Conservation (phyloP, 2,329 filamentous ascomycete genomes). For the Clarireedia sp. region DNA sequence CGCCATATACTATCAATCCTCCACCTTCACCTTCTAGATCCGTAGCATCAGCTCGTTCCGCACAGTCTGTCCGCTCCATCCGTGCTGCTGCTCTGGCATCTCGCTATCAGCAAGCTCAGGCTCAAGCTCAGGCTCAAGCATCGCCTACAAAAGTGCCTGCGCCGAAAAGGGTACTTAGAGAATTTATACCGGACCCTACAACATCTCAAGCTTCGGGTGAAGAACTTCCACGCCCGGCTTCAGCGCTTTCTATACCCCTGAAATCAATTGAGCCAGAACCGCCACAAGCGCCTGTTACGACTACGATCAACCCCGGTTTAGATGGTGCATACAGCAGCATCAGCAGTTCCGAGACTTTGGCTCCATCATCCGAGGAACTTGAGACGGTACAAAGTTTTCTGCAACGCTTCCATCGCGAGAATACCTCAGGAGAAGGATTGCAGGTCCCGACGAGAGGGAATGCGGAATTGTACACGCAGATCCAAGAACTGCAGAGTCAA, state of each 20-base stretch:
- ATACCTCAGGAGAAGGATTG: no score
- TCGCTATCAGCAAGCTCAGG: constrained; percentile 1
- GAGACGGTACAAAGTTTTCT: constrained; percentile 1
- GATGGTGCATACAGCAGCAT: constrained; percentile 6
- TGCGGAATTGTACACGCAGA: constrained; percentile 34
- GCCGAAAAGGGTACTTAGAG: constrained; percentile 10
- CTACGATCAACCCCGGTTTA: not conserved
- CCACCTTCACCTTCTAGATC: constrained; percentile 22
- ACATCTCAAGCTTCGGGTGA: not conserved
- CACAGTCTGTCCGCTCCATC: constrained; percentile 14
- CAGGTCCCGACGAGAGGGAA: no score
- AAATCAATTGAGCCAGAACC: not conserved
- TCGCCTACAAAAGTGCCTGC: constrained; percentile 20
- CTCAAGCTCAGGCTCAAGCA: not conserved
- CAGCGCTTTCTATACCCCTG: not conserved
- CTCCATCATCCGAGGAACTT: not conserved
- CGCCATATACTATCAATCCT: constrained; percentile 24
- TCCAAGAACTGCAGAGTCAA: constrained; percentile 41
- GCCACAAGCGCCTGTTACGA: not conserved
- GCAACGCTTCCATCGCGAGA: no score
- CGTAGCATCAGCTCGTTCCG: constrained; percentile 18
- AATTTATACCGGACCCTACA: not conserved
- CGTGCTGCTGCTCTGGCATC: not conserved
- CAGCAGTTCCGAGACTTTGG: not conserved
- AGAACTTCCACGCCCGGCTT: not conserved